Base-by-base conservation (phyloP, 179 eudicot species). In the Patellifolia procumbens region DNA sequence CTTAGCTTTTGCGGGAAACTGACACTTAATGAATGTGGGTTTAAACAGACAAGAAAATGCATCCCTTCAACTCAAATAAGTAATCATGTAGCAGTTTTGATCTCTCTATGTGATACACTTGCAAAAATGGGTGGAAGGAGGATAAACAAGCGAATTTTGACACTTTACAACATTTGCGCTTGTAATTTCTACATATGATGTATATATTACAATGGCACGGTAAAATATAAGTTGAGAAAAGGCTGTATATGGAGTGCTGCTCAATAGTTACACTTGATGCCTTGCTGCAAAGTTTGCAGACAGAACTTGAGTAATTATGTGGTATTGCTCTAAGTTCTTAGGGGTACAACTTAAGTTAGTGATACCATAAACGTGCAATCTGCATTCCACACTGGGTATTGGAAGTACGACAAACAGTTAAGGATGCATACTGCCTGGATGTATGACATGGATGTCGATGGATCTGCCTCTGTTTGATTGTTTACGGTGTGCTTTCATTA, bases 261-360 rank as follows among this genome's bases (percentile, higher is more conserved):
- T 22, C 22, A 8, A 55, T n/a, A 35, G 29, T 43, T 42, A 11
- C 7, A 37, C 42, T 3, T 37, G 1, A 28, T 1, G 42, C 4
- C 58, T 8, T 28, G 49, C 43, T 66, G 46, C 72, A n/a, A 31
- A 34, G 58, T 52, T 1, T 48, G 15, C 12, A 46, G 32, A 22
- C 46, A 61, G 19, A 43, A 31, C 56, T 7, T 37, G 56, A 59
- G 55, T 59, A 22, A 35, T 34, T 29, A 58, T 73, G 34, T 48
- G 59, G 31, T 22, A 46, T 74, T 49, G 70, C 20, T 46, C 13
- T 34, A 48, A 74, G 61, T 63, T 63, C 22, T 24, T n/a, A 63
- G 77, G 28, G 24, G 34, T 45, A 34, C 52, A 39, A 34, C 24
- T n/a, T 43, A 31, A 62, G 22, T 2, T 34, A 10, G 4, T 19